Conservation (phyloP, 768 basidiomycete genomes). For the Termitomyces sp. region DNA sequence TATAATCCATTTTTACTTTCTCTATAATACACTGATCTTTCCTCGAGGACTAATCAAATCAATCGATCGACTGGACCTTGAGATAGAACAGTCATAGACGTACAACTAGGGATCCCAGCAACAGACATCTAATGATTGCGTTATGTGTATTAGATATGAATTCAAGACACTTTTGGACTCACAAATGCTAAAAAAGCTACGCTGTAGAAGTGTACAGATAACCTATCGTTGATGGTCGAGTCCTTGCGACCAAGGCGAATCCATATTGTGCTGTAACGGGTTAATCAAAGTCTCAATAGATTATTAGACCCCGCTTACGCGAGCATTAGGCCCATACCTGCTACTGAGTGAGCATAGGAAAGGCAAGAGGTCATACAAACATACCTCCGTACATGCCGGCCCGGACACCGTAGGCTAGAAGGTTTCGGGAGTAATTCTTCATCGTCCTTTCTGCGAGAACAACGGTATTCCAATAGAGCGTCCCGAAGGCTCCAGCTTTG, state of each 20-base stretch:
- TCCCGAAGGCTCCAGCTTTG: conserved; percentile 27
- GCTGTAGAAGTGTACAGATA: conserved; percentile 56
- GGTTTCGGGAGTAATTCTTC: conserved; percentile 51
- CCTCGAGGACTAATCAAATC: conserved; percentile 48
- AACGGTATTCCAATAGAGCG: conserved; percentile 40
- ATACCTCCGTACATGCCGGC: conserved; percentile 52
- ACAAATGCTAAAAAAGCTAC: conserved; percentile 55
- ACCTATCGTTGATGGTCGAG: conserved; percentile 44
- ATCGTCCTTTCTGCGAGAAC: conserved; percentile 46
- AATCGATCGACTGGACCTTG: not conserved
- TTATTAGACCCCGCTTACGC: conserved; percentile 27
- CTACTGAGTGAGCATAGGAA: not conserved
- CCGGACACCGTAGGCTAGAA: conserved; percentile 58
- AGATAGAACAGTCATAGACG: conserved; percentile 4
- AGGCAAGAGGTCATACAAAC: conserved; percentile 11
- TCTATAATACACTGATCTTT: conserved; percentile 54
- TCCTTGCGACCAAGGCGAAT: conserved; percentile 37
- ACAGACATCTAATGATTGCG: conserved; percentile 47
- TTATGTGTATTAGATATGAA: not conserved
- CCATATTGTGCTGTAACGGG: conserved; percentile 52
- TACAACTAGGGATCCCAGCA: conserved; percentile 57
- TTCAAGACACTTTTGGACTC: conserved; percentile 16
- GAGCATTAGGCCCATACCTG: conserved; percentile 45
- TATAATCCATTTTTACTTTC: conserved; percentile 61
- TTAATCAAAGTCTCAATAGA: conserved; percentile 12